These are phyloP conservation scores for Acacia confusa DNA, from an alignment of 306 rosid species.

Conservation along the genomic window DNA sequence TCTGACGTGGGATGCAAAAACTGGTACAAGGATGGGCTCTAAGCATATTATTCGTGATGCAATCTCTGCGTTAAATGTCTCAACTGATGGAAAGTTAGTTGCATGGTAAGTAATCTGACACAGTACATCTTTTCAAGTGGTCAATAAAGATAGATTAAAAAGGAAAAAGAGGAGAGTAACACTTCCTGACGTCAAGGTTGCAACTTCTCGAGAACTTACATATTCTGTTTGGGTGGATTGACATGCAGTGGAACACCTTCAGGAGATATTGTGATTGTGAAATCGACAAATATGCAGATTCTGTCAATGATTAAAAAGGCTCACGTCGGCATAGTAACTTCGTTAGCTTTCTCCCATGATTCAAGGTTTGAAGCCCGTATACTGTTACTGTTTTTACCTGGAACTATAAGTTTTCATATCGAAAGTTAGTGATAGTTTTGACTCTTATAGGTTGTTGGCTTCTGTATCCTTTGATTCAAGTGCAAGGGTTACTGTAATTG, in stretches of 20 bases:
- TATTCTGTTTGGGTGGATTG: constrained; percentile 36
- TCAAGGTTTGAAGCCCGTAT: constrained; percentile 64
- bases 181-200: neutral
- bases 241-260: constrained; percentile 83
- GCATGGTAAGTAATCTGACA: constrained; percentile 66
- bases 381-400: neutral
- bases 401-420: constrained; percentile 10
- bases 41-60: constrained; percentile 61
- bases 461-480: constrained; percentile 89
- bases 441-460: constrained; percentile 66
- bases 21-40: constrained; percentile 73
- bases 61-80: constrained; percentile 70
- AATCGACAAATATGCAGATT: constrained; percentile 60
- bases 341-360: constrained; percentile 79
- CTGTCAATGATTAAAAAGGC: constrained; percentile 64
- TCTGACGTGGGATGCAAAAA: constrained; percentile 74
- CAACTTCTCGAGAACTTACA: constrained; percentile 26
- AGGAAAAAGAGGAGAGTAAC: neutral
- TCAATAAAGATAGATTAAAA: no score
- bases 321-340: constrained; percentile 86
- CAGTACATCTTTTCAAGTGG: neutral
- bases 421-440: constrained; percentile 25
- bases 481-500: constrained; percentile 68
- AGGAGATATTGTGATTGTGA: constrained; percentile 72
- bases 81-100: constrained; percentile 81